phyloP scores from a whole-genome alignment of 192 early-diverging fungal genomes.

The Podila minutissima region DNA sequence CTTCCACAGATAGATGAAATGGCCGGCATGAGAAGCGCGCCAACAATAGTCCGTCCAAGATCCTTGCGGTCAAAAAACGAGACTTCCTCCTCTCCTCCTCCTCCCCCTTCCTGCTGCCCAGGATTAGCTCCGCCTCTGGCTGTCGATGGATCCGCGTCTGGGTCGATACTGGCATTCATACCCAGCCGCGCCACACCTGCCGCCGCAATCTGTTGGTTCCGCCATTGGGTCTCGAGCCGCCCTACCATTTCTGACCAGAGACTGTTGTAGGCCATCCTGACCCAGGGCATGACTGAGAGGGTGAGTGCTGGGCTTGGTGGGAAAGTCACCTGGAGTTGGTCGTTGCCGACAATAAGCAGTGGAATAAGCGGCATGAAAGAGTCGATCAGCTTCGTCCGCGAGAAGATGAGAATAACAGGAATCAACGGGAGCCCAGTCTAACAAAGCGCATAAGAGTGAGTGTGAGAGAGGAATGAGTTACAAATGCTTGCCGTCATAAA shows the following conservation, averaged over 20 bases:
- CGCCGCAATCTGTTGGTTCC: conserved; percentile 49
- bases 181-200: conserved; percentile 40
- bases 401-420: conserved; percentile 69
- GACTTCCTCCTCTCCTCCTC: conserved; percentile 57
- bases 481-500: neutral
- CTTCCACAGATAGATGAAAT: conserved; percentile 73
- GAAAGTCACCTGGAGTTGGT: conserved; percentile 66
- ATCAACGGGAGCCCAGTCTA: conserved; percentile 60
- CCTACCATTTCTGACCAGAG: conserved; percentile 63
- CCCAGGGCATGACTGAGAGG: conserved; percentile 69
- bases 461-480: neutral
- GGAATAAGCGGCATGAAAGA: conserved; percentile 72
- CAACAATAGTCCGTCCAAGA: conserved; percentile 68
- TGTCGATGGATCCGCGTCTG: conserved; percentile 35
- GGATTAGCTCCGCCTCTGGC: conserved; percentile 16
- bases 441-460: neutral
- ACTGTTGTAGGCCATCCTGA: conserved; percentile 67
- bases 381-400: conserved; percentile 65
- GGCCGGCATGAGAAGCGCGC: conserved; percentile 72
- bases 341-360: conserved; percentile 63
- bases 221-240: conserved; percentile 67
- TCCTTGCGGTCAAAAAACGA: conserved; percentile 64
- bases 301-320: conserved; percentile 70
- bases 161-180: conserved; percentile 39
- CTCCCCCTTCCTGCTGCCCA: neutral